Evolutionary conservation across 805 yeast species (phyloP), one percentile per base, ranked within the genome.

Genomic region (Spathaspora sp.): DNA sequence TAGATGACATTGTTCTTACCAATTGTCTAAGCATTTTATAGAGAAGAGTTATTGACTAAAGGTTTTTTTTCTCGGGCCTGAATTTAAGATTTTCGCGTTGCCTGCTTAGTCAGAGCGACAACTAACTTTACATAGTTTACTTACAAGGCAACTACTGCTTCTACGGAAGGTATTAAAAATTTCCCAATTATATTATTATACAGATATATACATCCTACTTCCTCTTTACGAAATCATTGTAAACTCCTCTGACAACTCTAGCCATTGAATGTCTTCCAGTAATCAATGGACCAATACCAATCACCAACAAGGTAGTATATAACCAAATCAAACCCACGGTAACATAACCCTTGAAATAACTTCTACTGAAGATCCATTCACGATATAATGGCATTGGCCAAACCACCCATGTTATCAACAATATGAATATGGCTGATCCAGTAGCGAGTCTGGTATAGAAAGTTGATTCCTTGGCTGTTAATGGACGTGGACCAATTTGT

Each of bases 331-430:
- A 57, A 6, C 69, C 61, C 28, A 75, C 72, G 12, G 68, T 66
- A 28, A 69, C 65, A 56, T 67, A 74, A 2, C 78, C 77, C 32
- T 61, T 58, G 55, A 71, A 75, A 52, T 68, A 74, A 4, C 64
- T 51, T 46, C 61, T 66, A 20, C 67, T 55, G 61, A 73, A 75
- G 28, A 73, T 65, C 59, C 68, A 75, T n/a, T 75, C 69, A 42
- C 74, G 67, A 55, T 73, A 74, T 20, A 74, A 59, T 19, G 78
- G 76, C 46, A 74, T 62, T 39, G 79, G 78, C 71, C 73, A 69
- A n/a, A 70, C 49, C 1, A 71, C 72, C 72, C 73, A 69, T 2
- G 73, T 68, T 4, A 70, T 43, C n/a, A 68, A 51, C 6, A 68
- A 52, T n/a, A 60, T 57, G 40, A 68, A 55, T 1, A 69, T 46